phyloP scores from a whole-genome alignment of 306 rosid genomes.

The Rosa lucieae region DNA sequence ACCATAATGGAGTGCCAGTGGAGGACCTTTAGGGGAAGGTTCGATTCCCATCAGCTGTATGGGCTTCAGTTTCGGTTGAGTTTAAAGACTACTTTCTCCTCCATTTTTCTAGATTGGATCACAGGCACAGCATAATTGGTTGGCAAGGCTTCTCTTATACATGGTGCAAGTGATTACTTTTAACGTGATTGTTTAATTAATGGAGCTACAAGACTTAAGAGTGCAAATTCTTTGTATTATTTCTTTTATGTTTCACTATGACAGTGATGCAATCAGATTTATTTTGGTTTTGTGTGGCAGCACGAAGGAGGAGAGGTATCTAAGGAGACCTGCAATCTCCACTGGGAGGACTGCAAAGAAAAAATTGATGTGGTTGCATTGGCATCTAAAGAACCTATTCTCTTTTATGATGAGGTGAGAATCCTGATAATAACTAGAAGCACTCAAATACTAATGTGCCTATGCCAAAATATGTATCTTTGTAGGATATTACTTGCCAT shows the following conservation, averaged over 20 bases:
- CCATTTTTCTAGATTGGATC: background rate
- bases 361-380: conserved; percentile 73
- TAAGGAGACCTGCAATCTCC: conserved; percentile 44
- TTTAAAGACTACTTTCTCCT: background rate
- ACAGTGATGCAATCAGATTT: background rate
- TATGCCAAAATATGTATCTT: conserved; percentile 14
- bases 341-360: conserved; percentile 83
- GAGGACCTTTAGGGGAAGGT: background rate
- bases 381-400: conserved; percentile 91
- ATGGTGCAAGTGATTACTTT: background rate
- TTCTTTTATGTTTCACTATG: background rate
- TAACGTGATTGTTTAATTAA: background rate
- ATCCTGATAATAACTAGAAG: conserved; percentile 7
- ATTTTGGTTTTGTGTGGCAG: conserved; percentile 26
- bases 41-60: background rate
- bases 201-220: background rate
- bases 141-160: background rate
- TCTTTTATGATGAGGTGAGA: conserved; percentile 90
- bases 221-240: background rate
- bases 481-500: conserved; percentile 19
- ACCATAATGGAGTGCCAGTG: background rate
- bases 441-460: background rate
- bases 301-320: conserved; percentile 35
- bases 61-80: background rate
- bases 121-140: no score